These are phyloP conservation scores for Tuber brumale DNA, from an alignment of 495 filamentous ascomycete species.

Conservation along the genomic window DNA sequence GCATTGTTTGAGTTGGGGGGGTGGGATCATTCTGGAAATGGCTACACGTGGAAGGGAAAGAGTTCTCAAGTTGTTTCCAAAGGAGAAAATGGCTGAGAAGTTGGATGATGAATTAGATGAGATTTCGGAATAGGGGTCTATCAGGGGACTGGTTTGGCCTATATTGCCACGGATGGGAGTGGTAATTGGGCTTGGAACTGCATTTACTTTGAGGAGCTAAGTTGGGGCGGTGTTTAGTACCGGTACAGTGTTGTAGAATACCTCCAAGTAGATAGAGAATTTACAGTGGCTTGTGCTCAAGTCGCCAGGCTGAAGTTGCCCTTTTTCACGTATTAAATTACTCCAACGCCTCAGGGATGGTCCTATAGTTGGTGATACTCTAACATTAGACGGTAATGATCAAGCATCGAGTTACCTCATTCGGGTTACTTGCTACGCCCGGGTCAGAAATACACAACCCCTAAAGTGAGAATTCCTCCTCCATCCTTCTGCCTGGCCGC, in stretches of 20 bases:
- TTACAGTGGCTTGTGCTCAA: neutral
- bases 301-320: neutral
- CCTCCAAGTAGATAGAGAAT: neutral
- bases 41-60: constrained; percentile 57
- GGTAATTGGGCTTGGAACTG: constrained; percentile 9
- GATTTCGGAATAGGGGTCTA: neutral
- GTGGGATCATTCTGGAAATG: constrained; percentile 55
- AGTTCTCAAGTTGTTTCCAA: constrained; percentile 65
- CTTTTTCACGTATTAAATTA: neutral
- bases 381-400: neutral
- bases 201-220: neutral
- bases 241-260: neutral
- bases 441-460: neutral
- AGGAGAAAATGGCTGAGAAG: constrained; percentile 68
- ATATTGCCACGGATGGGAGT: constrained; percentile 10
- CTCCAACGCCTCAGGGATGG: neutral
- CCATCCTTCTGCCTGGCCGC: neutral
- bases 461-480: neutral
- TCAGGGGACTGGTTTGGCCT: constrained; percentile 7
- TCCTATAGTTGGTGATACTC: neutral
- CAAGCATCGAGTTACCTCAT: neutral
- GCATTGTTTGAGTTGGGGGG: constrained; percentile 56
- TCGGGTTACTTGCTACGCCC: neutral
- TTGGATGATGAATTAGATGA: constrained; percentile 51
- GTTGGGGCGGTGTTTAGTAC: neutral